Evolutionary conservation across 139 green algal genomes (phyloP).

Genomic region (Penium margaritaceum): DNA sequence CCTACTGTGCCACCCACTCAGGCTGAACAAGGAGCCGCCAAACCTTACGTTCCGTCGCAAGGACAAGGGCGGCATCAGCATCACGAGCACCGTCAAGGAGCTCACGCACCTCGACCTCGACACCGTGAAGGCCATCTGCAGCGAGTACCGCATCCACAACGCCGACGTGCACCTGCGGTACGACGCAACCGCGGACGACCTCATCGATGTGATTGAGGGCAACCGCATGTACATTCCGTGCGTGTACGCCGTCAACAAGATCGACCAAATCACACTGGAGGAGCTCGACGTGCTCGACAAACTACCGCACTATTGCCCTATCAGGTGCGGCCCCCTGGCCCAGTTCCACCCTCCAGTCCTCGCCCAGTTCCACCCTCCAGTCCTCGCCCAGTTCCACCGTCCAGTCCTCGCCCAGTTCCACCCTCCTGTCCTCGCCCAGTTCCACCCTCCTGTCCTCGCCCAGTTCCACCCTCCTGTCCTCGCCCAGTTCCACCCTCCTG

Average conservation of each 20-base stretch:
- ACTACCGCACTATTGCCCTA: slow-evolving; percentile 92
- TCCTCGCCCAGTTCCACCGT: too few relatives aligned
- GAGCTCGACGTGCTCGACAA: slow-evolving; percentile 82
- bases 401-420: too few relatives aligned
- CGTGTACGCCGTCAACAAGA: slow-evolving; percentile 98
- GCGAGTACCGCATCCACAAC: slow-evolving; percentile 81
- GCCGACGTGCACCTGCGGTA: slow-evolving; percentile 76
- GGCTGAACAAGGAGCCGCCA: slow-evolving; percentile 91
- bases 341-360: too few relatives aligned
- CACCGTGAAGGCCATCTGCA: slow-evolving; percentile 67
- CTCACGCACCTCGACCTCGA: slow-evolving; percentile 72
- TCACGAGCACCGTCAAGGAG: slow-evolving; percentile 49
- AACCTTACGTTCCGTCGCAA: slow-evolving; percentile 86
- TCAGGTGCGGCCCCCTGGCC: slow-evolving; percentile 68
- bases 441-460: too few relatives aligned
- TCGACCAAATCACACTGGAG: slow-evolving; percentile 77
- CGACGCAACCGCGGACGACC: slow-evolving; percentile 59
- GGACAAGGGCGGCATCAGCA: slow-evolving; percentile 84
- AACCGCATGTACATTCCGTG: slow-evolving; percentile 84
- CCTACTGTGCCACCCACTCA: slow-evolving; percentile 21
- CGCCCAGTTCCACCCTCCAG: too few relatives aligned
- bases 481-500: too few relatives aligned
- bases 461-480: too few relatives aligned
- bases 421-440: too few relatives aligned
- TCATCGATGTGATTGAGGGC: slow-evolving; percentile 96